phyloP scores from a whole-genome alignment of 768 basidiomycete genomes.

The Termitomyces sp. region DNA sequence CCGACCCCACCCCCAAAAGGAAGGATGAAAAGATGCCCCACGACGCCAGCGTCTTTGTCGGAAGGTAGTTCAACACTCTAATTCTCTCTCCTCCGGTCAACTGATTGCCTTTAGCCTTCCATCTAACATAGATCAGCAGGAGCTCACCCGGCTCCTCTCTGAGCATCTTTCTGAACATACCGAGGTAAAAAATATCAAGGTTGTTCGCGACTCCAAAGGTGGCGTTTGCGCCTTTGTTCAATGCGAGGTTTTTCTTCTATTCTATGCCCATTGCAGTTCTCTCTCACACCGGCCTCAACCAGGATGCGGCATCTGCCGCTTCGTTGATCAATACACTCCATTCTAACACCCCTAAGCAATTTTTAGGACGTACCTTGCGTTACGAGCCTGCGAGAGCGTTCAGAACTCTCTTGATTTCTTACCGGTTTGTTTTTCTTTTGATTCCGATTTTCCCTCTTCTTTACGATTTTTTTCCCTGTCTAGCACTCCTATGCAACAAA shows the following conservation, averaged over 20 bases:
- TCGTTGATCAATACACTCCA: constrained; percentile 59
- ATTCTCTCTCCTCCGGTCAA: neutral
- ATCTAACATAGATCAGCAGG: constrained; percentile 58
- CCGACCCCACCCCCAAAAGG: constrained; percentile 21
- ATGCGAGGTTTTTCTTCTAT: constrained; percentile 56
- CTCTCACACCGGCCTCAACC: constrained; percentile 5
- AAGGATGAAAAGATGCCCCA: constrained; percentile 55
- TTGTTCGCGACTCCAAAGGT: constrained; percentile 72
- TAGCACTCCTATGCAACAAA: constrained; percentile 37
- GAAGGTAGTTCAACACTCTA: constrained; percentile 50
- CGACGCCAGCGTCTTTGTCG: constrained; percentile 81
- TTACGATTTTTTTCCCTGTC: neutral
- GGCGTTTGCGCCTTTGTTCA: constrained; percentile 85
- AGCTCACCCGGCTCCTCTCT: constrained; percentile 57
- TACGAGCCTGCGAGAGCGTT: constrained; percentile 78
- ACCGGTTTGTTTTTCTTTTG: constrained; percentile 43
- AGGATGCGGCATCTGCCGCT: constrained; percentile 60
- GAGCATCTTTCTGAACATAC: constrained; percentile 66
- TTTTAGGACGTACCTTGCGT: constrained; percentile 70
- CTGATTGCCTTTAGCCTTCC: constrained; percentile 50
- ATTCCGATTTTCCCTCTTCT: constrained; percentile 1
- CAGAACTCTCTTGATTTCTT: constrained; percentile 71
- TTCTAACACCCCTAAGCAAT: constrained; percentile 51
- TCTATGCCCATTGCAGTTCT: neutral
- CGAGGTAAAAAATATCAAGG: constrained; percentile 63